Evolutionary conservation across 176 grass and related monocot species (phyloP).

Genomic region (Carex scoparia): DNA sequence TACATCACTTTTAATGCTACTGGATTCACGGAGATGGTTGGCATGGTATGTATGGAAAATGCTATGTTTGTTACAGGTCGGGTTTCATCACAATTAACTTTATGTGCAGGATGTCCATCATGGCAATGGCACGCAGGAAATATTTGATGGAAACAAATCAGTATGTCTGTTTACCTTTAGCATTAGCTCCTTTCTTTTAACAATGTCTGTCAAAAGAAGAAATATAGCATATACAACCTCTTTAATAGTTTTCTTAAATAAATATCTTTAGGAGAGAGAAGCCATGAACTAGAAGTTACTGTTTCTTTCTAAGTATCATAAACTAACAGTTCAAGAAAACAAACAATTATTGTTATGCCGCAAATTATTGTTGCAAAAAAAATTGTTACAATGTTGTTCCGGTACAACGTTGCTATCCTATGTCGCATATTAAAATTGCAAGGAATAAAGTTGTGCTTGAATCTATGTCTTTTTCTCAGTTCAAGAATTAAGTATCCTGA

Average conservation of each 20-base stretch:
- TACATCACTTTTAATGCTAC: not conserved
- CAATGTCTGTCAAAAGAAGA: not conserved
- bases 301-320: not conserved
- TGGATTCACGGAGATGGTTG: not conserved
- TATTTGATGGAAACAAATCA: slow-evolving; percentile 78
- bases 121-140: slow-evolving; percentile 97
- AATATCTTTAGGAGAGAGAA: not conserved
- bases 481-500: not conserved
- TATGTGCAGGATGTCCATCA: slow-evolving; percentile 91
- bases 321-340: not conserved
- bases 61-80: slow-evolving; percentile 2
- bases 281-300: not conserved
- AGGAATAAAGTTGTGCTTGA: not conserved
- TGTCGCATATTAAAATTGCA: not conserved
- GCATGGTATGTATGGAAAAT: not conserved
- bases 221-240: not conserved
- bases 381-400: not conserved
- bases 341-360: not conserved
- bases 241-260: not conserved
- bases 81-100: not conserved
- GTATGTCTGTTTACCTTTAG: slow-evolving; percentile 41
- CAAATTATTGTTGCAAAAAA: not conserved
- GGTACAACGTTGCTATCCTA: not conserved
- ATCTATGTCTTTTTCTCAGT: slow-evolving; percentile 3
- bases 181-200: not conserved